Conservation (phyloP, 768 basidiomycete species). For the Xanthoconium stramineum region DNA sequence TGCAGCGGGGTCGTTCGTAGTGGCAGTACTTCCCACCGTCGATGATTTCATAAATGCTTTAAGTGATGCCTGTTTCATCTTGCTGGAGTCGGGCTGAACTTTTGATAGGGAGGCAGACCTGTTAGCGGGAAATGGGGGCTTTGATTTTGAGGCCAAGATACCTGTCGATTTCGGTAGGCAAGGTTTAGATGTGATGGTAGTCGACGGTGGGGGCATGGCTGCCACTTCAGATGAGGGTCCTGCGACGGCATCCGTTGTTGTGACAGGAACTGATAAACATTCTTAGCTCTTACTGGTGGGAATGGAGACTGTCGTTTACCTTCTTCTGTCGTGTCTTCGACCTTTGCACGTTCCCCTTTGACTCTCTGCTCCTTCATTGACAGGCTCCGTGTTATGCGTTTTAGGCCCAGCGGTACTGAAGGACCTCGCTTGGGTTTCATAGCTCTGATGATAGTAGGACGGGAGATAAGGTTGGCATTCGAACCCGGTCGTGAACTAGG, state of each 20-base stretch:
- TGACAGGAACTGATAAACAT: not conserved
- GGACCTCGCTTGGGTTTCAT: slow-evolving; percentile 20
- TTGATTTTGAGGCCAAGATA: not conserved
- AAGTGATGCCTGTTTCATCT: slow-evolving; percentile 27
- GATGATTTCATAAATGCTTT: slow-evolving; percentile 17
- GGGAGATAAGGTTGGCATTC: not conserved
- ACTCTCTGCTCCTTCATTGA: slow-evolving; percentile 24
- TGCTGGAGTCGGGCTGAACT: slow-evolving; percentile 8
- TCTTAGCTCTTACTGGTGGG: slow-evolving; percentile 1
- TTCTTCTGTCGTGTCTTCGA: not conserved
- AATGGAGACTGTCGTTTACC: not conserved
- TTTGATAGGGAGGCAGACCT: slow-evolving; percentile 14
- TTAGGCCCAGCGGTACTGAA: slow-evolving; percentile 6
- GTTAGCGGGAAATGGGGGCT: not conserved
- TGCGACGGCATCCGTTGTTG: not conserved
- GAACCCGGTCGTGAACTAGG: not conserved
- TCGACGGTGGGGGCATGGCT: slow-evolving; percentile 3
- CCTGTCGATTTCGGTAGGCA: slow-evolving; percentile 7
- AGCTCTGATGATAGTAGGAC: not conserved
- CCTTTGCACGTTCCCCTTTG: not conserved
- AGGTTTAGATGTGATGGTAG: not conserved
- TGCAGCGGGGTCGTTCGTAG: not conserved
- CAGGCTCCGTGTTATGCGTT: slow-evolving; percentile 28
- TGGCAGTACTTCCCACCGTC: no score
- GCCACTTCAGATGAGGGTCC: not conserved